Evolutionary conservation across 345 rosid genomes (phyloP).

Genomic region (Chamaenerion angustifolium): DNA sequence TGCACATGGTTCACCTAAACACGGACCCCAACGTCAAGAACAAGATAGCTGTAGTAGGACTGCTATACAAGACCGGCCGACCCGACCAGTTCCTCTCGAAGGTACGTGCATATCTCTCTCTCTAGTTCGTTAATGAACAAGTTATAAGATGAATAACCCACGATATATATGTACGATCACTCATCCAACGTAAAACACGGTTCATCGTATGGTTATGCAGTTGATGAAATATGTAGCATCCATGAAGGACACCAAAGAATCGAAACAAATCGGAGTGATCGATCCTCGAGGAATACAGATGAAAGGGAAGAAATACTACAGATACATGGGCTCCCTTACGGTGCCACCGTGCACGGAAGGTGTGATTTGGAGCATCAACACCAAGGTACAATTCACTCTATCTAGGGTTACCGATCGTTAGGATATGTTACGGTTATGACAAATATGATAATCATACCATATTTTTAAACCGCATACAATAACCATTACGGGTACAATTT

Average conservation of each 20-base stretch:
- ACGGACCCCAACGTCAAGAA: constrained; percentile 23
- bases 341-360: constrained; percentile 77
- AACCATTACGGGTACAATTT: no score
- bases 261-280: constrained; percentile 25
- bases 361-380: constrained; percentile 52
- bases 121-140: no score
- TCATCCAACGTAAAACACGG: no score
- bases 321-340: constrained; percentile 70
- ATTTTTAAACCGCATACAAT: no score
- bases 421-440: no score
- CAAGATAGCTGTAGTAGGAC: constrained; percentile 32
- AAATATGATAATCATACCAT: no score
- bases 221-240: constrained; percentile 13
- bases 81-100: constrained; percentile 41
- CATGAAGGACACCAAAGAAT: constrained; percentile 12
- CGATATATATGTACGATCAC: no score
- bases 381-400: constrained; percentile 27
- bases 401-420: no score
- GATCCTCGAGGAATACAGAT: constrained; percentile 37
- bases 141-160: no score
- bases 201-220: constrained; percentile 5
- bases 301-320: constrained; percentile 38
- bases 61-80: constrained; percentile 33
- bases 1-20: constrained; percentile 60
- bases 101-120: constrained; percentile 20